Percentiles rank a stretch among this genome's conserved stretches.
phyloP scores from a whole-genome alignment of 768 basidiomycete genomes.

The Mycena haematopus region DNA sequence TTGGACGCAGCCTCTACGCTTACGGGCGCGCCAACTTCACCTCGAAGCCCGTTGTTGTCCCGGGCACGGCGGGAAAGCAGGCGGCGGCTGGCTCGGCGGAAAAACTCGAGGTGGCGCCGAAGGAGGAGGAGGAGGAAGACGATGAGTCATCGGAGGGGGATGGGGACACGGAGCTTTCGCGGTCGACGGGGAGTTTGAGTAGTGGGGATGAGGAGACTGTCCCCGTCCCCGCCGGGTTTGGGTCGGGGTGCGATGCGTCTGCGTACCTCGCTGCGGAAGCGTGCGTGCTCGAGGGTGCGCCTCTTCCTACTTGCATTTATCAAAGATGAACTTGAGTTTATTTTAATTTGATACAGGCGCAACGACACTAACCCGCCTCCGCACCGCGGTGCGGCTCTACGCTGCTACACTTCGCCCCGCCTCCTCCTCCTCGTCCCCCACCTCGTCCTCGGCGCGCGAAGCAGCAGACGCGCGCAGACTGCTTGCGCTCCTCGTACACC shows the following conservation, averaged over 20 bases:
- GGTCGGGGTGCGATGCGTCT: too few species aligned
- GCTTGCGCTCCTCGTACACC: slow-evolving; percentile 38
- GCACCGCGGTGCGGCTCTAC: slow-evolving; percentile 23
- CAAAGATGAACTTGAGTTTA: neutral
- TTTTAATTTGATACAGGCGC: slow-evolving; percentile 2
- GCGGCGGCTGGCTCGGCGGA: too few species aligned
- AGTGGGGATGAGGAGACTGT: slow-evolving; percentile 19
- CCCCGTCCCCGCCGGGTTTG: neutral
- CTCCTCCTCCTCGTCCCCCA: neutral
- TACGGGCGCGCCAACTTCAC: too few species aligned
- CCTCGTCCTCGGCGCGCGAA: too few species aligned
- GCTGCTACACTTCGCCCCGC: neutral
- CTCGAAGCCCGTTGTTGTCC: too few species aligned
- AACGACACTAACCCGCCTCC: slow-evolving; percentile 26
- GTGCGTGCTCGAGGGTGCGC: slow-evolving; percentile 41
- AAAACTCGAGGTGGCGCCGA: neutral
- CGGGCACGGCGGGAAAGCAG: too few species aligned
- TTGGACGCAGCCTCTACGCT: slow-evolving; percentile 38
- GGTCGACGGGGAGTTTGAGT: slow-evolving; percentile 15
- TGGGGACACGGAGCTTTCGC: slow-evolving; percentile 21
- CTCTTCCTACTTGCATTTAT: neutral
- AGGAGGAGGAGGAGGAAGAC: neutral
- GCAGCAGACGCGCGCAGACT: slow-evolving; percentile 11
- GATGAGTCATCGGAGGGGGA: slow-evolving; percentile 20
- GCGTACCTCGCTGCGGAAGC: slow-evolving; percentile 31